phyloP scores from a whole-genome alignment of 768 basidiomycete genomes.

The Lentinula guzmanii region DNA sequence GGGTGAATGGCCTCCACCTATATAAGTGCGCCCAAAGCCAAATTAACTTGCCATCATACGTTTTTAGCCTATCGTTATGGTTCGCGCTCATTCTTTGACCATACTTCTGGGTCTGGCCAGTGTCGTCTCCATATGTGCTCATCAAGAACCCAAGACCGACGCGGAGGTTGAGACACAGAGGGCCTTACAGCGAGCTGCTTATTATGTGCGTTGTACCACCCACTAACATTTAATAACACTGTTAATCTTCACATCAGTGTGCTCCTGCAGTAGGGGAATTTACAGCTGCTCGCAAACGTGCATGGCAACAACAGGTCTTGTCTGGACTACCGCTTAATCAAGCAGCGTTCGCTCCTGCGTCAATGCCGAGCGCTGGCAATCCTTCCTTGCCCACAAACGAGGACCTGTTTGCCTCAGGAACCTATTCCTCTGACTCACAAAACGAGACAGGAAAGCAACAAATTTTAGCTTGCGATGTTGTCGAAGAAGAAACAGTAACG shows the following conservation, averaged over 20 bases:
- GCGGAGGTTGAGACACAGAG: conserved; percentile 43
- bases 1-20: background rate
- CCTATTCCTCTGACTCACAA: conserved; percentile 26
- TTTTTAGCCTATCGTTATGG: background rate
- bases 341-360: conserved; percentile 1
- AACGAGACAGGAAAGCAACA: conserved; percentile 13
- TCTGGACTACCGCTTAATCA: background rate
- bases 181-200: conserved; percentile 44
- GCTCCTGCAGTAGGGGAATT: conserved; percentile 47
- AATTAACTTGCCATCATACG: background rate
- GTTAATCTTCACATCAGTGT: conserved; percentile 27
- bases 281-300: conserved; percentile 41
- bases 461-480: conserved; percentile 37
- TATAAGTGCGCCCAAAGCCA: background rate
- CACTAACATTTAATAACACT: background rate
- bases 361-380: conserved; percentile 19
- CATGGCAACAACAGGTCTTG: conserved; percentile 39
- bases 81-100: background rate
- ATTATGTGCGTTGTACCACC: conserved; percentile 31
- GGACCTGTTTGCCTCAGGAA: conserved; percentile 35
- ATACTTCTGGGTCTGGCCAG: background rate
- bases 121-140: conserved; percentile 18
- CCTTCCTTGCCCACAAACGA: conserved; percentile 32
- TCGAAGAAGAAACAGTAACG: conserved; percentile 36
- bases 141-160: conserved; percentile 37